These are phyloP conservation scores for Venturia aucupariae DNA, from an alignment of 2,329 filamentous ascomycete genomes.

Conservation along the genomic window DNA sequence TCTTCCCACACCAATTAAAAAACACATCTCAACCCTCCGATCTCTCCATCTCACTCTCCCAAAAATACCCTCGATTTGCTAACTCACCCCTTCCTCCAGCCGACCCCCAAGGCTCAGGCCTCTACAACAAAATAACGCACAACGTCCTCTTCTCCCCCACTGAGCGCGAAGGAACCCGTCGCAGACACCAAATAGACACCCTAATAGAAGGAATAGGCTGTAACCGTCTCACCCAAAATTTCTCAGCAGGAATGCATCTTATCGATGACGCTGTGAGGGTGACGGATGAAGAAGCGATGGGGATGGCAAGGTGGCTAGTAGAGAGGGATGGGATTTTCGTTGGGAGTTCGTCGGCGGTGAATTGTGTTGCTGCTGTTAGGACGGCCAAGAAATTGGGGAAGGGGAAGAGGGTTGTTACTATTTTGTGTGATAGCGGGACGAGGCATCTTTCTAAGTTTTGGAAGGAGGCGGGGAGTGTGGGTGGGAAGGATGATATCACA, in stretches of 20 bases:
- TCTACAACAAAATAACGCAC: constrained; percentile 85
- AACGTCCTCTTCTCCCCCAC: constrained; percentile 92
- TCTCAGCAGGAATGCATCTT: constrained; percentile 64
- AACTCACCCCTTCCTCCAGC: no score
- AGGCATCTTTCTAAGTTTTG: constrained; percentile 80
- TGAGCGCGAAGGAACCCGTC: constrained; percentile 81
- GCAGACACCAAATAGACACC: constrained; percentile 85
- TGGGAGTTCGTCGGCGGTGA: constrained; percentile 93
- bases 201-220: constrained; percentile 95
- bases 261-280: no score
- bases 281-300: no score
- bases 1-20: no score
- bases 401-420: constrained; percentile 59
- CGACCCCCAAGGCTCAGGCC: constrained; percentile 85
- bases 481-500: constrained; percentile 38
- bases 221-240: constrained; percentile 88
- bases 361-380: constrained; percentile 71
- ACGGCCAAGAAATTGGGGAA: constrained; percentile 57
- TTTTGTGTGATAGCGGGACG: constrained; percentile 70
- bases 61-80: no score
- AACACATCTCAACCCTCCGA: no score
- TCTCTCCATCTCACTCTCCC: no score
- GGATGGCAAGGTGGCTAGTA: constrained; percentile 94
- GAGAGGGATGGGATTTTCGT: constrained; percentile 93
- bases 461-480: constrained; percentile 61